Percentiles rank a stretch among this genome's conserved stretches.
Evolutionary conservation across 2,329 filamentous ascomycete genomes (phyloP).

Genomic region (Dactylellina drechsleri): DNA sequence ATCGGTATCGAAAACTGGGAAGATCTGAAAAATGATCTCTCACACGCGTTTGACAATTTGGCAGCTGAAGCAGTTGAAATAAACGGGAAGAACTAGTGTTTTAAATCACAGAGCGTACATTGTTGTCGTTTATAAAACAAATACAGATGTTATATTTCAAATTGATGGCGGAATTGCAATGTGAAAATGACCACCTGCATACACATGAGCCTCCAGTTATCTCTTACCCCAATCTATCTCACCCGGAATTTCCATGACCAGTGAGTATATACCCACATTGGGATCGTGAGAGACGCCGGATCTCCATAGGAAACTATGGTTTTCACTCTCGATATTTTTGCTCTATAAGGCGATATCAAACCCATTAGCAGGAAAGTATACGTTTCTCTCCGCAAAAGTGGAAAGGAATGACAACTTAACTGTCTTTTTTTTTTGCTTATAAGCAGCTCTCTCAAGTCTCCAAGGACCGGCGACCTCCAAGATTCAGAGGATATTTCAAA

Average conservation of each 20-base stretch:
- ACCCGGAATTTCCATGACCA: background rate
- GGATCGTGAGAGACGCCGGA: constrained; percentile 12
- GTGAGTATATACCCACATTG: constrained; percentile 31
- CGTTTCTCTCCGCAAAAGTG: background rate
- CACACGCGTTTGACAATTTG: constrained; percentile 72
- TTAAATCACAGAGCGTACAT: background rate
- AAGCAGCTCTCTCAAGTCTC: constrained; percentile 23
- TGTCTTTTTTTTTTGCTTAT: background rate
- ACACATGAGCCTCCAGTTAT: background rate
- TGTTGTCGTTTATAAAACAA: background rate
- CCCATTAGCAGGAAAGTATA: background rate
- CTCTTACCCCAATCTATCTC: constrained; percentile 28
- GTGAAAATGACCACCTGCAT: no score
- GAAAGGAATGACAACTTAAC: background rate
- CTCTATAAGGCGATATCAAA: constrained; percentile 20
- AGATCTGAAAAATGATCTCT: constrained; percentile 80
- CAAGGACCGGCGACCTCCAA: constrained; percentile 51
- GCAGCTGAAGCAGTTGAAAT: constrained; percentile 58
- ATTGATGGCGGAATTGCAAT: no score
- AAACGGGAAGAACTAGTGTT: constrained; percentile 21
- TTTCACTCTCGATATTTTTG: background rate
- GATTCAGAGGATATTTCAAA: constrained; percentile 38
- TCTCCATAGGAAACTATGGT: constrained; percentile 10
- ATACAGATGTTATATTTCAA: background rate
- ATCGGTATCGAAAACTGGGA: constrained; percentile 87